Conservation (phyloP, 768 basidiomycete genomes). For the Kwoniella shandongensis region DNA sequence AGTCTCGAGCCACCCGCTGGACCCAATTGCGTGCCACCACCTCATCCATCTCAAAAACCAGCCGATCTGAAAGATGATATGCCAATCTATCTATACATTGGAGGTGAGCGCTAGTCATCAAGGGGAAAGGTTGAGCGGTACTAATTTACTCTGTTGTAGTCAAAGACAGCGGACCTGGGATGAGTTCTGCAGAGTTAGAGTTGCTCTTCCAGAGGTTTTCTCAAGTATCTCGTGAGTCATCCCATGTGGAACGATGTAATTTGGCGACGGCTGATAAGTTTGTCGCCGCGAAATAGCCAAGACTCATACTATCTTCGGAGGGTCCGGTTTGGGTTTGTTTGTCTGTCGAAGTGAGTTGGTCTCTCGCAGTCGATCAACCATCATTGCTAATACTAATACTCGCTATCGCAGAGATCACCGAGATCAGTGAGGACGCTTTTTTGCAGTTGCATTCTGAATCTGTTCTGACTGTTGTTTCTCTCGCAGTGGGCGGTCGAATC, state of each 20-base stretch:
- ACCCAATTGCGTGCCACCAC: constrained; percentile 46
- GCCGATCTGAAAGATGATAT: constrained; percentile 35
- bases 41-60: constrained; percentile 26
- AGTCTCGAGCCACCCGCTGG: constrained; percentile 47
- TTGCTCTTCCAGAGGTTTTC: constrained; percentile 56
- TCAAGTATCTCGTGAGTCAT: constrained; percentile 48
- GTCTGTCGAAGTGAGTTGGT: constrained; percentile 53
- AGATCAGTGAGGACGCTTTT: constrained; percentile 21
- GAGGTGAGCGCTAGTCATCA: constrained; percentile 16
- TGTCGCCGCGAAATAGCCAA: constrained; percentile 19
- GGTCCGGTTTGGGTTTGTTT: constrained; percentile 54
- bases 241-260: too few species aligned
- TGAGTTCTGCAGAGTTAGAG: constrained; percentile 53
- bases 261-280: not conserved
- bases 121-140: not conserved
- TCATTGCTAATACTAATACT: not conserved
- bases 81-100: constrained; percentile 53
- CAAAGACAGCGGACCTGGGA: constrained; percentile 54
- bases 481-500: constrained; percentile 53
- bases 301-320: constrained; percentile 50
- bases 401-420: constrained; percentile 35
- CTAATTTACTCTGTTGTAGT: constrained; percentile 3
- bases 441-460: not conserved
- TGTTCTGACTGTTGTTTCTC: not conserved
- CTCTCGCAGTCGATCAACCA: not conserved